Base-by-base conservation (phyloP, 768 basidiomycete genomes). In the Pleurotus cornucopiae region DNA sequence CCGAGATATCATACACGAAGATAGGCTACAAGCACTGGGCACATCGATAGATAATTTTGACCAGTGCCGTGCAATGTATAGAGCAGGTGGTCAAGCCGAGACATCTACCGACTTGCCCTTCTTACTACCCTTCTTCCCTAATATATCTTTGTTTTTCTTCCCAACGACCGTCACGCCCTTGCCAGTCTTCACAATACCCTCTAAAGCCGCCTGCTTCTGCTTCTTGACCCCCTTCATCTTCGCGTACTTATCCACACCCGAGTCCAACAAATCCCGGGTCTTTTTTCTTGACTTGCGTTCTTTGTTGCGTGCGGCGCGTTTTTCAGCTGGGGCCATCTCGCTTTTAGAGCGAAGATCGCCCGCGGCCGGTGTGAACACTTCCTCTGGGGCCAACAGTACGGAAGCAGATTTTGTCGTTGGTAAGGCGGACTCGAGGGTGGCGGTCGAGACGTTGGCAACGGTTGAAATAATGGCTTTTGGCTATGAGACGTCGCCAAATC, bases 311-410 rank as follows among this genome's bases (percentile, higher is more conserved):
- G 83, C 67, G 0, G 85, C 71, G 49, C 84, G 84, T 73, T 97
- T 97, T 73, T 98, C 88, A 16, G 75, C 68, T 0, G 95, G 91
- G 2, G 91, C 92, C 48, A 98, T 75, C 69, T 98, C 96, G 48
- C 85, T 86, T 41, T 83, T 80, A 2, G 85, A 79, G 41, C 84
- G 84, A 20, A 81, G 76, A 47, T 80, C 78, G 2, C 79, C 70
- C 0, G 82, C 64, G 2, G 79, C 68, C 0, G 89, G 81, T 0
- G 86, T 75, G 62, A 89, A 88, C 12, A 98, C 74, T 71, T 99
- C 97, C 67, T 98, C 94, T 1, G 97, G 97, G 0, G 97, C 93
- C 43, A 99, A 80, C 78, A 94, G 88, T 0, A 84, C 86, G 2
- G 87, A 77, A 0, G 80, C 73, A 0, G 92, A 86, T 62, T 85